These are phyloP conservation scores for Rutstroemia sp. DNA, from an alignment of 2,329 filamentous ascomycete species.

Conservation along the genomic window DNA sequence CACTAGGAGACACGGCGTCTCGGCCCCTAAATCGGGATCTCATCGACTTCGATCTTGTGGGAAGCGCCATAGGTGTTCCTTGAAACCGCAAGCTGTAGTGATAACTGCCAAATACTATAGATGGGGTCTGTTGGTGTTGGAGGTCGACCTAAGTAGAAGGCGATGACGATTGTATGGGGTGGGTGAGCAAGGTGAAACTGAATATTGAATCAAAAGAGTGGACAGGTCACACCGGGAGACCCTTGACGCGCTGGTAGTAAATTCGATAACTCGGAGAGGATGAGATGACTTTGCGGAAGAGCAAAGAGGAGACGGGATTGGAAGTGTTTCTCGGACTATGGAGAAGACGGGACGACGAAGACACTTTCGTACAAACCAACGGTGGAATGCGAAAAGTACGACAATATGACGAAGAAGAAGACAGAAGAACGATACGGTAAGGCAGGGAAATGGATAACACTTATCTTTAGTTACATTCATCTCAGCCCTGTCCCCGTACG, in stretches of 20 bases:
- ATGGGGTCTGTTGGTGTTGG: constrained; percentile 1
- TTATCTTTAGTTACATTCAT: constrained; percentile 5
- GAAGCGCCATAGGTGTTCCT: constrained; percentile 16
- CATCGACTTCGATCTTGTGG: constrained; percentile 17
- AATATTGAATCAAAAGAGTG: constrained; percentile 21
- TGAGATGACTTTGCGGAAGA: not conserved
- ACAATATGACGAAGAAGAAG: constrained; percentile 14
- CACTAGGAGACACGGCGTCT: constrained; percentile 23
- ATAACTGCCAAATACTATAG: not conserved
- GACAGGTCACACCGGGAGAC: constrained; percentile 29
- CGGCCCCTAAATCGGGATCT: constrained; percentile 19
- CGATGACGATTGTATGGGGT: not conserved
- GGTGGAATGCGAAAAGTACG: constrained; percentile 8
- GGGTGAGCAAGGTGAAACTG: constrained; percentile 16
- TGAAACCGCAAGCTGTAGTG: not conserved
- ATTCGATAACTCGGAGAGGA: constrained; percentile 6
- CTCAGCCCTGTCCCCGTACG: not conserved
- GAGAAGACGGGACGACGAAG: too few species aligned
- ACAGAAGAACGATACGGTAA: constrained; percentile 16
- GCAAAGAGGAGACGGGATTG: not conserved
- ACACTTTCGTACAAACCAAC: too few species aligned
- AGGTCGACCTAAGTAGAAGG: constrained; percentile 13
- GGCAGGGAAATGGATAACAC: not conserved
- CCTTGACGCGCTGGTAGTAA: constrained; percentile 14
- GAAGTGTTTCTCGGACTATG: too few species aligned